A percentile compares a stretch with the other conserved stretches of the same genome.
Evolutionary conservation across 495 filamentous ascomycete species (phyloP).

Genomic region (Cladorrhinum samala): DNA sequence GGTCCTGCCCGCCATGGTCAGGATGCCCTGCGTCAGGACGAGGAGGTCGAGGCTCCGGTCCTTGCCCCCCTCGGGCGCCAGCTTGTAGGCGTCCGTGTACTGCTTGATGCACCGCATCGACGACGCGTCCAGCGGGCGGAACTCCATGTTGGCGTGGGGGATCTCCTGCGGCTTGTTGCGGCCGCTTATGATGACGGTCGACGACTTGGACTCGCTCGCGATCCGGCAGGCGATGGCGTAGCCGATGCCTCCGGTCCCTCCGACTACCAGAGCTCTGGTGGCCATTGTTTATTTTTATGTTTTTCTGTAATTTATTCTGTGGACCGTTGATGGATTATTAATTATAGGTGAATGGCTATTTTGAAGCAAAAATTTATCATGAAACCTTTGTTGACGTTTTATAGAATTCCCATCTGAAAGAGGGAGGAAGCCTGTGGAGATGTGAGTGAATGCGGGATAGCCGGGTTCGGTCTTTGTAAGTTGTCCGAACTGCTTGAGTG

Average conservation of each 20-base stretch:
- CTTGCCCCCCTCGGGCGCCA: not conserved
- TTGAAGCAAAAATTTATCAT: too few species aligned
- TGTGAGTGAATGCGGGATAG: too few species aligned
- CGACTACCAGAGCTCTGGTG: conserved; percentile 15
- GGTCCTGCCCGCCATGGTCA: conserved; percentile 16
- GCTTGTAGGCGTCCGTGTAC: conserved; percentile 14
- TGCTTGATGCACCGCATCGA: conserved; percentile 21
- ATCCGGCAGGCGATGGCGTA: conserved; percentile 17
- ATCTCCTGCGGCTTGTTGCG: conserved; percentile 16
- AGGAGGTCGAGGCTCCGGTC: conserved; percentile 15
- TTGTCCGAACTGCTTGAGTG: too few species aligned
- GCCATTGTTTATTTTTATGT: too few species aligned
- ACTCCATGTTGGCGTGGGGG: conserved; percentile 19
- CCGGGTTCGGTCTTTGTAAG: too few species aligned
- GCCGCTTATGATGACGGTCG: conserved; percentile 18
- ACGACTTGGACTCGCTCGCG: conserved; percentile 3
- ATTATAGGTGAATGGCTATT: too few species aligned
- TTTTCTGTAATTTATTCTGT: too few species aligned
- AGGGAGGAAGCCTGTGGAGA: too few species aligned
- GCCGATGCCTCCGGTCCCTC: conserved; percentile 20
- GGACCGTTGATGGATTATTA: too few species aligned
- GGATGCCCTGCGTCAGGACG: conserved; percentile 20
- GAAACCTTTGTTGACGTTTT: too few species aligned
- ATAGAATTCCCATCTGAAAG: too few species aligned
- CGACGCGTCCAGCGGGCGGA: conserved; percentile 16